These are phyloP conservation scores for Candida stauntonica DNA, from an alignment of 805 yeast genomes.

Conservation along the genomic window DNA sequence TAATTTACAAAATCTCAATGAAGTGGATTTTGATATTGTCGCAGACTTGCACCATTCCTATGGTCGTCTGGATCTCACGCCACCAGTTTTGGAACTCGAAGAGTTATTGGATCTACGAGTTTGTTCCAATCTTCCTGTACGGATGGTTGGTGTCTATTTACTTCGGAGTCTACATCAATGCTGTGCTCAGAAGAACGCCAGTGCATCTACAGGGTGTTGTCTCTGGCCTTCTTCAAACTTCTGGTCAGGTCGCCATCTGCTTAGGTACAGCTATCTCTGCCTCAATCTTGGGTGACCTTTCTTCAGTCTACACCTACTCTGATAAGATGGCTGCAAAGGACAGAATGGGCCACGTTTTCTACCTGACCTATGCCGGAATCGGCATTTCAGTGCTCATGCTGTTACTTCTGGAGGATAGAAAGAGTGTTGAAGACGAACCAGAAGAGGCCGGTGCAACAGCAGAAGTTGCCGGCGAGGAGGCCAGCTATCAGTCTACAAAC, in stretches of 20 bases:
- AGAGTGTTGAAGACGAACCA: too few species aligned
- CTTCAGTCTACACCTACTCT: too few species aligned
- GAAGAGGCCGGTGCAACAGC: too few species aligned
- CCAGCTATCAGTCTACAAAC: too few species aligned
- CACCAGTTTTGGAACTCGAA: conserved; percentile 13
- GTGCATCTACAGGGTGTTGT: conserved; percentile 37
- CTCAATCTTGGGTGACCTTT: conserved; percentile 2
- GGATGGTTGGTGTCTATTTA: conserved; percentile 29
- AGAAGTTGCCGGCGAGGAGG: too few species aligned
- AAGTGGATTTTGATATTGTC: conserved; percentile 16
- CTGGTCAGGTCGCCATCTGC: conserved; percentile 31
- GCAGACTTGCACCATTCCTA: conserved; percentile 14
- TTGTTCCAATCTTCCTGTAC: conserved; percentile 23
- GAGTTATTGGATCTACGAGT: conserved; percentile 29
- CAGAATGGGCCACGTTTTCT: too few species aligned
- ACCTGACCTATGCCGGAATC: too few species aligned
- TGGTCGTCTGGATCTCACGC: conserved; percentile 26
- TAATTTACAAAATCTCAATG: conserved; percentile 23
- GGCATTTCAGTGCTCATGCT: too few species aligned
- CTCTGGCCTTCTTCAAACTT: conserved; percentile 33
- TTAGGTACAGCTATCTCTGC: conserved; percentile 1
- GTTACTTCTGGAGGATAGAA: too few species aligned
- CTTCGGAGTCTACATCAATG: conserved; percentile 32
- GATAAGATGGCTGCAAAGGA: too few species aligned
- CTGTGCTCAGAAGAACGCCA: conserved; percentile 32